Evolutionary conservation across 106 monocot genomes (phyloP), one percentile per base, ranked within the genome.

Genomic region (Dendrobium catenatum): DNA sequence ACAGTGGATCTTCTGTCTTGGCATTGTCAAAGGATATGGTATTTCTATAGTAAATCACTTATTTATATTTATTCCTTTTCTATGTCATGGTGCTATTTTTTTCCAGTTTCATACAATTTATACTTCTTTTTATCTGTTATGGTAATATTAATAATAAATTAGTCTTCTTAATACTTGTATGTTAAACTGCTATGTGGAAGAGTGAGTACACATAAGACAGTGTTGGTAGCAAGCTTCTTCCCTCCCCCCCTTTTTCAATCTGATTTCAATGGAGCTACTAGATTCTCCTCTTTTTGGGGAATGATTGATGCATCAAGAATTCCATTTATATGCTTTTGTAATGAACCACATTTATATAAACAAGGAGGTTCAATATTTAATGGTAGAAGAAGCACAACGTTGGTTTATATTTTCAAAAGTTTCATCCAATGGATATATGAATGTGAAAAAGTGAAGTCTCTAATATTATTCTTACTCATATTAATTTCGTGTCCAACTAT

Each of bases 21-120:
- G 80, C 85, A 83, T 87, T 99, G 77, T 99, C 99, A 24, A 85
- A 89, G 51, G 99, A 99, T 61, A 84, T 85, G 95, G 95, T 99
- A 91, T 74, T 64, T 74, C 42, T 43, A 13, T 11, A 74, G 20
- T 74, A 42, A 74, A 74, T 51, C 51, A 51, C 51, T 0, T 51
- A 5, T 31, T 42, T 15, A 16, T 9, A 40, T 72, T 72, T 15
- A 15, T 72, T 72, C 27, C 27, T 17, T 72, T 72, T 72, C 37
- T 72, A 2, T 29, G 29, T 51, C 51, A 15, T 72, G 33, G 37
- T 40, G 16, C 72, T 72, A 40, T 72, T 72, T 8, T 31, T 72
- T 27, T 33, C 0, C 6, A 31, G 26, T 37, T 31, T 70, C 15
- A 15, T 31, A 70, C 33, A 33, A 3, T 70, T 70, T 70, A 24